These are phyloP conservation scores for Fusarium sp. DNA, from an alignment of 2,329 filamentous ascomycete genomes.

Conservation along the genomic window DNA sequence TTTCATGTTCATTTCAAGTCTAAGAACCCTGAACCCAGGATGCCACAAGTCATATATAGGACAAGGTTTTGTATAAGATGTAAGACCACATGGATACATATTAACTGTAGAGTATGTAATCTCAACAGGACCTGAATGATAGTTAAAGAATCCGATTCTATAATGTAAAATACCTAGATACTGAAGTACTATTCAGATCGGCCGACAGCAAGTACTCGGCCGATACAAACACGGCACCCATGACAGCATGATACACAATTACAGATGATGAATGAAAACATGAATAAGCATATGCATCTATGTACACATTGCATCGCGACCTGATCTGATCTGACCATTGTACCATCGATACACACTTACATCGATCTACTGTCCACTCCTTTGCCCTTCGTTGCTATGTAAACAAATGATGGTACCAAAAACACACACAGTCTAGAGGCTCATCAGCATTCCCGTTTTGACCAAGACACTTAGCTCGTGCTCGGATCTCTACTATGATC, in stretches of 20 bases:
- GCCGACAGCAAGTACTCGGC: background rate
- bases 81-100: background rate
- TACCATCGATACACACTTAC: background rate
- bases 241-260: background rate
- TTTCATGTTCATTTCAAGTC: background rate
- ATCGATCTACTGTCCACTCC: background rate
- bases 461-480: background rate
- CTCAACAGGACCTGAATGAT: background rate
- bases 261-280: background rate
- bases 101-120: background rate
- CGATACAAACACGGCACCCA: background rate
- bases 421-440: background rate
- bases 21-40: background rate
- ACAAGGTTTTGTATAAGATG: background rate
- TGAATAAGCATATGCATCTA: background rate
- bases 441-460: background rate
- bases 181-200: background rate
- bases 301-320: background rate
- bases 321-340: background rate
- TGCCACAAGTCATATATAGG: background rate
- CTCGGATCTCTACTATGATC: background rate
- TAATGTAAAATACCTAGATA: background rate
- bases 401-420: slow-evolving; percentile 3
- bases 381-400: background rate
- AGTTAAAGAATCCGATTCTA: background rate